Evolutionary conservation across 2,329 filamentous ascomycete species (phyloP).

Genomic region (Exophiala viscosa): DNA sequence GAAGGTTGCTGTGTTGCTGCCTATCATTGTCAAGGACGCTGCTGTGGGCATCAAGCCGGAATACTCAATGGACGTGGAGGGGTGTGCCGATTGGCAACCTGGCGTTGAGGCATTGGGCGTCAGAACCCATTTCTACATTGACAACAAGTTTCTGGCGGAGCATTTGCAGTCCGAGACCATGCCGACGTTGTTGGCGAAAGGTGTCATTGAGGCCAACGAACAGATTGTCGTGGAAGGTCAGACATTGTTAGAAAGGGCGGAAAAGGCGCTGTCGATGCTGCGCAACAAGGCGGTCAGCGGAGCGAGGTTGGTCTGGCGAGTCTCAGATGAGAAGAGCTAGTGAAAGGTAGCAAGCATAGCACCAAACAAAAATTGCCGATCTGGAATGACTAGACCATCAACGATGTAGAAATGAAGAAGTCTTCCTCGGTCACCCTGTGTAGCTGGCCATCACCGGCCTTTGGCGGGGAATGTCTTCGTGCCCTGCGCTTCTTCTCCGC

Average conservation of each 20-base stretch:
- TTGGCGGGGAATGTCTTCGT: background rate
- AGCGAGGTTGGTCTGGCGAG: constrained; percentile 27
- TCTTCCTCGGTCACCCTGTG: background rate
- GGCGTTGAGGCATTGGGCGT: constrained; percentile 54
- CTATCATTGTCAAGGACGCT: constrained; percentile 56
- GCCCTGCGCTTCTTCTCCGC: background rate
- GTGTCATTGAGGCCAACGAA: constrained; percentile 42
- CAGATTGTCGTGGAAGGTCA: constrained; percentile 41
- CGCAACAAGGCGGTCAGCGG: constrained; percentile 45
- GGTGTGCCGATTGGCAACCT: constrained; percentile 48
- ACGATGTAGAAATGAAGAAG: background rate
- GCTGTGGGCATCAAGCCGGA: constrained; percentile 45
- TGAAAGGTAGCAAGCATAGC: background rate
- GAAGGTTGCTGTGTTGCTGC: constrained; percentile 58
- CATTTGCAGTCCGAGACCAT: constrained; percentile 56
- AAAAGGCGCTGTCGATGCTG: constrained; percentile 43
- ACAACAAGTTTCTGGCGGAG: constrained; percentile 54
- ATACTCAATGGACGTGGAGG: constrained; percentile 53
- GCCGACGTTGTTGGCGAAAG: constrained; percentile 43
- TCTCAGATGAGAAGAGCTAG: constrained; percentile 12
- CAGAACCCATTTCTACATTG: constrained; percentile 52
- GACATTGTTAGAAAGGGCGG: constrained; percentile 41
- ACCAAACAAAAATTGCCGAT: background rate
- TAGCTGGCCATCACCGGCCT: background rate
- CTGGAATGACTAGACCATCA: too few relatives aligned